Conservation (phyloP, 495 filamentous ascomycete genomes). For the Penicillium waksmanii region DNA sequence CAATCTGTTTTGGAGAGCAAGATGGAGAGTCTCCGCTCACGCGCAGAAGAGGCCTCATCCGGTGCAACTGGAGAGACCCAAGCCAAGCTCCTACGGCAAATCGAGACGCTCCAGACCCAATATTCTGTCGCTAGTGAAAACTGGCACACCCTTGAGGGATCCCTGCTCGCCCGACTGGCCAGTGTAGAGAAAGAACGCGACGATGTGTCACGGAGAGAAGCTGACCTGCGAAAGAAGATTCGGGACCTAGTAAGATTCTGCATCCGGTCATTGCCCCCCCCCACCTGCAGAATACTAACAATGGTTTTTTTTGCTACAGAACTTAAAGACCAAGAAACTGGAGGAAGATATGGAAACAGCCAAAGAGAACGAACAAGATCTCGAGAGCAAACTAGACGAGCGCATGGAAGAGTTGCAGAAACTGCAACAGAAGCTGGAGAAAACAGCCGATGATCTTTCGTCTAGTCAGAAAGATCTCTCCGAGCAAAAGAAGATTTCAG, state of each 20-base stretch:
- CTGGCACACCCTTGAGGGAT: constrained; percentile 94
- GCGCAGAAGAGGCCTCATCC: constrained; percentile 89
- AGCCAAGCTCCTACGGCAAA: constrained; percentile 87
- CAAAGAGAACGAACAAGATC: constrained; percentile 63
- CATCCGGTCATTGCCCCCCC: not conserved
- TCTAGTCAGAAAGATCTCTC: constrained; percentile 65
- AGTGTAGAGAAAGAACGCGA: constrained; percentile 88
- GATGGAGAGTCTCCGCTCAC: constrained; percentile 80
- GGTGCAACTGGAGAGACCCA: constrained; percentile 81
- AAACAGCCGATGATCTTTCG: constrained; percentile 63
- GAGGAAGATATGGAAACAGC: constrained; percentile 84
- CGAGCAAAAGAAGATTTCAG: constrained; percentile 69
- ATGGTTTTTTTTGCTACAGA: constrained; percentile 52
- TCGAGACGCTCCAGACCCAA: constrained; percentile 95
- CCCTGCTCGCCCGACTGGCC: constrained; percentile 71
- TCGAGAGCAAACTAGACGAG: constrained; percentile 60
- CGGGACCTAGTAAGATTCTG: constrained; percentile 71
- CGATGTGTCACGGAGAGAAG: constrained; percentile 80
- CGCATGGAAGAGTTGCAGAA: constrained; percentile 66
- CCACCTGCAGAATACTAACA: constrained; percentile 15
- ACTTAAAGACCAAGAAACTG: constrained; percentile 69
- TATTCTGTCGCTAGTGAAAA: constrained; percentile 94
- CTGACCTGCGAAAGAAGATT: constrained; percentile 81
- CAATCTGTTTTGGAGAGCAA: constrained; percentile 82
- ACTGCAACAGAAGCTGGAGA: constrained; percentile 64